Evolutionary conservation across 306 rosid species (phyloP).

Genomic region (Boehmeria nivea): DNA sequence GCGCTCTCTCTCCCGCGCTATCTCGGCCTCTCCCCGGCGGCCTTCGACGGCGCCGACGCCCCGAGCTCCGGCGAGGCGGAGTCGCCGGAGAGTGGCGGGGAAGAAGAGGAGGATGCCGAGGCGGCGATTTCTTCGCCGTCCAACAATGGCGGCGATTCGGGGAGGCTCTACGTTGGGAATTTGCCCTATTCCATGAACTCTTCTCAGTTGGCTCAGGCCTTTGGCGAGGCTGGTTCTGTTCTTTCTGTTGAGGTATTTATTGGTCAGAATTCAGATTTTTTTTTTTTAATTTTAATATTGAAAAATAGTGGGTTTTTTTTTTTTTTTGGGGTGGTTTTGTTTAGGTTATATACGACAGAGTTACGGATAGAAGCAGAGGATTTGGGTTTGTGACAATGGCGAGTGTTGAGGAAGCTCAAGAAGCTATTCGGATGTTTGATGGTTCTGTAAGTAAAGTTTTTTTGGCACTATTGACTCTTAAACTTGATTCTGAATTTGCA

Average conservation of each 20-base stretch:
- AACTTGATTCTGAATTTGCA: no score
- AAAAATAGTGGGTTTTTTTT: not conserved
- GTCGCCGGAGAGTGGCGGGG: not conserved
- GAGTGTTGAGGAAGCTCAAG: slow-evolving; percentile 68
- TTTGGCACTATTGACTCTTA: no score
- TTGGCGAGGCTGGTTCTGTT: slow-evolving; percentile 75
- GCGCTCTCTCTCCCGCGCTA: slow-evolving; percentile 22
- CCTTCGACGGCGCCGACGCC: slow-evolving; percentile 44
- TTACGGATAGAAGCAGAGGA: slow-evolving; percentile 90
- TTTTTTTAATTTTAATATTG: not conserved
- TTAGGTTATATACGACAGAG: slow-evolving; percentile 79
- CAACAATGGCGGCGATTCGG: slow-evolving; percentile 37
- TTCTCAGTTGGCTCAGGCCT: slow-evolving; percentile 53
- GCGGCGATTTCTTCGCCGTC: slow-evolving; percentile 33
- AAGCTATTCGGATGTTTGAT: slow-evolving; percentile 81
- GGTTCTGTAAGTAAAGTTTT: slow-evolving; percentile 58
- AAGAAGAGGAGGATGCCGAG: slow-evolving; percentile 19
- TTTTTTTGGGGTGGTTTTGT: slow-evolving; percentile 16
- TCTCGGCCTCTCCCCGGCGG: slow-evolving; percentile 31
- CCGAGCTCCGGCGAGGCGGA: slow-evolving; percentile 18
- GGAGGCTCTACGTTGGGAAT: slow-evolving; percentile 85
- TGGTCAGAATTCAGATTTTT: not conserved
- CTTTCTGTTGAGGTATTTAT: slow-evolving; percentile 58
- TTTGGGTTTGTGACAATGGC: slow-evolving; percentile 90
- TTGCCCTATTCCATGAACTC: slow-evolving; percentile 68